Evolutionary conservation across 805 yeast species (phyloP).

Genomic region (Metahyphopichia silvanorum): DNA sequence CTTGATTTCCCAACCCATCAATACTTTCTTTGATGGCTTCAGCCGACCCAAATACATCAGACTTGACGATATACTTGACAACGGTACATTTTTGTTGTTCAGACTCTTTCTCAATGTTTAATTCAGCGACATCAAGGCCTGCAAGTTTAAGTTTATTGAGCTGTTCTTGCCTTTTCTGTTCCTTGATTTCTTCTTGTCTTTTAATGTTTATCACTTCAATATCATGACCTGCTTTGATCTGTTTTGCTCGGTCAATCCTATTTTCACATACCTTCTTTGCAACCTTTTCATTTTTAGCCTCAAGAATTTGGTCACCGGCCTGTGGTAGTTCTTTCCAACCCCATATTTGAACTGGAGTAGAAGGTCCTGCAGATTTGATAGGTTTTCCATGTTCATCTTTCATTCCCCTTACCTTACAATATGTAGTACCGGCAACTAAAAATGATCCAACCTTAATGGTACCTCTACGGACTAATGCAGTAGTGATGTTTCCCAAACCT

Average conservation of each 20-base stretch:
- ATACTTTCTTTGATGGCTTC: constrained; percentile 90
- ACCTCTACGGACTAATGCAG: constrained; percentile 80
- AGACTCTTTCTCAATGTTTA: constrained; percentile 25
- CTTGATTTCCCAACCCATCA: constrained; percentile 80
- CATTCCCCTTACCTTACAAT: constrained; percentile 80
- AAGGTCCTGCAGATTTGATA: constrained; percentile 70
- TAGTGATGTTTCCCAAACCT: constrained; percentile 83
- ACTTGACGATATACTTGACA: constrained; percentile 68
- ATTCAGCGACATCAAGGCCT: constrained; percentile 55
- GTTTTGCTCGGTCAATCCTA: constrained; percentile 52
- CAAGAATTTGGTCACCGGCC: constrained; percentile 82
- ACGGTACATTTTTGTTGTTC: constrained; percentile 23
- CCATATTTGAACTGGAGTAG: constrained; percentile 83
- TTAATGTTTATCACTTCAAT: constrained; percentile 70
- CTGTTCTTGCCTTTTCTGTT: constrained; percentile 49
- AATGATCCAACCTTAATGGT: constrained; percentile 64
- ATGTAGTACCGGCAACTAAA: constrained; percentile 84
- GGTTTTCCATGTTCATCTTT: constrained; percentile 67
- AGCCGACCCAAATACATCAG: constrained; percentile 92
- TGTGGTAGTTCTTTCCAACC: constrained; percentile 95
- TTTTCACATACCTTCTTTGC: constrained; percentile 76
- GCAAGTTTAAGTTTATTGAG: constrained; percentile 55
- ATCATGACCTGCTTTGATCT: constrained; percentile 56
- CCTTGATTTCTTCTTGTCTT: constrained; percentile 53
- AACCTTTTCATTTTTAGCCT: constrained; percentile 67